A percentile compares a stretch with the other conserved stretches of the same genome.
Evolutionary conservation across 495 filamentous ascomycete species (phyloP).

Genomic region (Hypoxylon fragiforme): DNA sequence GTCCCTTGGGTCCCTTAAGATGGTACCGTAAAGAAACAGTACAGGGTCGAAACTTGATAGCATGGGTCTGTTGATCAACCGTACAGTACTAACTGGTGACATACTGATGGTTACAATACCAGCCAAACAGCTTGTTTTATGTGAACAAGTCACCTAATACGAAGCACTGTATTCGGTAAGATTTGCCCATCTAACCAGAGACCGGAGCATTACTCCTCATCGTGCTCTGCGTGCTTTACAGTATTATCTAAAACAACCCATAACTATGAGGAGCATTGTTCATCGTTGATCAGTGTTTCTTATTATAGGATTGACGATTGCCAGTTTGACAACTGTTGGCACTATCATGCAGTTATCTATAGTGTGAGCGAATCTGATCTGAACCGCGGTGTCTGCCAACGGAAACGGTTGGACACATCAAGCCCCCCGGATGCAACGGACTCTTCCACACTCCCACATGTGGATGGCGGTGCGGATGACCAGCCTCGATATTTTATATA

Average conservation of each 20-base stretch:
- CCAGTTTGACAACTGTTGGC: background rate
- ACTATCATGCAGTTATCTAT: no score
- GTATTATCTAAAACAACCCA: no score
- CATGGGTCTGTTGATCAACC: slow-evolving; percentile 31
- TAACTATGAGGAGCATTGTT: no score
- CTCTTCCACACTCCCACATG: slow-evolving; percentile 30
- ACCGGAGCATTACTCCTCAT: background rate
- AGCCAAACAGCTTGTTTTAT: slow-evolving; percentile 10
- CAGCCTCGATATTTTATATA: slow-evolving; percentile 20
- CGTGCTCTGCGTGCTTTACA: no score
- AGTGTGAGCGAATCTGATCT: slow-evolving; percentile 14
- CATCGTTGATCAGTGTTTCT: background rate
- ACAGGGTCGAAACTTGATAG: background rate
- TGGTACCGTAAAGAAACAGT: slow-evolving; percentile 13
- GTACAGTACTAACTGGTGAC: background rate
- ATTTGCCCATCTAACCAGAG: slow-evolving; percentile 18
- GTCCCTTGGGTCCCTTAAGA: slow-evolving; percentile 31
- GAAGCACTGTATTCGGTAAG: slow-evolving; percentile 3
- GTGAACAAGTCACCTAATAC: slow-evolving; percentile 14
- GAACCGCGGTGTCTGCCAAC: slow-evolving; percentile 7
- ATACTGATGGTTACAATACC: slow-evolving; percentile 1
- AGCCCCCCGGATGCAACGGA: slow-evolving; percentile 27
- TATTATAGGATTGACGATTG: background rate
- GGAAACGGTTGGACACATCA: slow-evolving; percentile 18
- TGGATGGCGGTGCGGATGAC: slow-evolving; percentile 18